Percentiles rank a stretch among this genome's conserved stretches.
These are phyloP conservation scores for Choanephora cucurbitarum DNA, from an alignment of 371 early-diverging fungal genomes.

Conservation along the genomic window DNA sequence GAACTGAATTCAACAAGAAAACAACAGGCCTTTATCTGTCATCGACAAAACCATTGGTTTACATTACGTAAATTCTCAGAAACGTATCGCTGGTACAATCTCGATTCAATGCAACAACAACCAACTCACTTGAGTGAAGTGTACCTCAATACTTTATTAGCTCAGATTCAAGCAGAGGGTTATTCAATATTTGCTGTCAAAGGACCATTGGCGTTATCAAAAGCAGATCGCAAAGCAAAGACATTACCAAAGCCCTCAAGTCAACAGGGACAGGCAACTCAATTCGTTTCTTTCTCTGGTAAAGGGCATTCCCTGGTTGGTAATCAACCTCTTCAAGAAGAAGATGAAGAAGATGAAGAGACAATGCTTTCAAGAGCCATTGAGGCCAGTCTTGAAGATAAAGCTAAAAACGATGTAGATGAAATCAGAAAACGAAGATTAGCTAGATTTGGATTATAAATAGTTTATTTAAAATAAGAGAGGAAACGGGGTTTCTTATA, in stretches of 20 bases:
- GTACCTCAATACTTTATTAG: constrained; percentile 64
- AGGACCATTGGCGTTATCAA: constrained; percentile 23
- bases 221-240: constrained; percentile 31
- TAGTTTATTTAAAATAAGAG: too few relatives aligned
- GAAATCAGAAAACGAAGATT: constrained; percentile 39
- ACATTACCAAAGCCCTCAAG: constrained; percentile 19
- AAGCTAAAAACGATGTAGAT: constrained; percentile 22
- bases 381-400: constrained; percentile 34
- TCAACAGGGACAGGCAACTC: constrained; percentile 8
- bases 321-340: constrained; percentile 2
- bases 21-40: constrained; percentile 63
- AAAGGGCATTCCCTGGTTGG: constrained; percentile 34
- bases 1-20: too few relatives aligned
- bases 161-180: constrained; percentile 63
- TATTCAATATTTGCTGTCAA: constrained; percentile 45
- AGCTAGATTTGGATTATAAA: constrained; percentile 39
- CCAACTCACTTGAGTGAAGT: constrained; percentile 66
- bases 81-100: constrained; percentile 71
- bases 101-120: constrained; percentile 55
- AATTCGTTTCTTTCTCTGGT: constrained; percentile 28
- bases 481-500: too few relatives aligned
- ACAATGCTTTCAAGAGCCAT: constrained; percentile 34
- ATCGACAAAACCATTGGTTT: constrained; percentile 64
- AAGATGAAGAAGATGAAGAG: constrained; percentile 32
- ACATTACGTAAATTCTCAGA: constrained; percentile 68